phyloP scores from a whole-genome alignment of 805 yeast genomes.

The Starmerella riodocensis region DNA sequence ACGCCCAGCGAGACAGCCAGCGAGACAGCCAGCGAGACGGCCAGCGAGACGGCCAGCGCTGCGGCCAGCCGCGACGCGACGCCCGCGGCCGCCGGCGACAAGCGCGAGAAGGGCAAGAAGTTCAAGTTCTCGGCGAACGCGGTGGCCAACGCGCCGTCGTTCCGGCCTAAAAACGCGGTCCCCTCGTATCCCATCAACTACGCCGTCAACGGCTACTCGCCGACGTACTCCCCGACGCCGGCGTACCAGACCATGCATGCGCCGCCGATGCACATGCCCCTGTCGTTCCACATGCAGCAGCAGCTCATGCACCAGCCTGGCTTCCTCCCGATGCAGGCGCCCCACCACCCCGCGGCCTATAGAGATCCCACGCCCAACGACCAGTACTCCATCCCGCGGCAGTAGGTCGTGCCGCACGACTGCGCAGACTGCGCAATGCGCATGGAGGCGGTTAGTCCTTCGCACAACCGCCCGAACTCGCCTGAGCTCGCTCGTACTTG shows the following conservation, averaged over 20 bases:
- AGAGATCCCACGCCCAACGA: no score
- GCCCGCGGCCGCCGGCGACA: no score
- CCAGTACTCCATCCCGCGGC: no score
- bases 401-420: no score
- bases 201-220: neutral
- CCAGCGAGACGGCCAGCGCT: neutral
- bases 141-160: constrained; percentile 7
- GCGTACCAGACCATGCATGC: neutral
- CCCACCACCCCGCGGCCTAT: no score
- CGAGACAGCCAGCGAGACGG: neutral
- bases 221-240: neutral
- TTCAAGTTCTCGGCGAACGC: constrained; percentile 8
- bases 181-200: neutral
- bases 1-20: neutral
- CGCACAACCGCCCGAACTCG: no score
- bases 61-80: neutral
- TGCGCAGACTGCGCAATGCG: no score
- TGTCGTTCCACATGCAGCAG: neutral
- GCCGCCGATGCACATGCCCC: neutral
- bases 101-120: neutral
- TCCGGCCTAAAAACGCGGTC: constrained; percentile 4
- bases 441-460: no score
- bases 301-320: neutral
- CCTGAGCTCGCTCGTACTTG: no score
- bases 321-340: neutral